A percentile compares a stretch with the other conserved stretches of the same genome.
phyloP scores from a whole-genome alignment of 148 eudicot species.

The Camellia lanceoleosa region DNA sequence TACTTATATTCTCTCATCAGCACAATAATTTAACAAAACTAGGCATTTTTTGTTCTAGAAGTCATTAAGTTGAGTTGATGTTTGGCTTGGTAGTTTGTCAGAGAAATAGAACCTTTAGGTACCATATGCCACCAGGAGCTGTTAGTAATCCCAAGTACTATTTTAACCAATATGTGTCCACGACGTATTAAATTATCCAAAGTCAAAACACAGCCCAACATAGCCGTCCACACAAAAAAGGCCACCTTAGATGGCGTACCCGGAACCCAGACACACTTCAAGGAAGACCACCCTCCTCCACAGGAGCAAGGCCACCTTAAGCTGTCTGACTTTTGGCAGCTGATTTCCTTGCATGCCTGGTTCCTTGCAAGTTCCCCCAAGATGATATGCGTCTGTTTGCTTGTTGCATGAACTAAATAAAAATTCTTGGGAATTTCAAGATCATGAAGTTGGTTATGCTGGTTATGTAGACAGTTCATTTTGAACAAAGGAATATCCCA shows the following conservation, averaged over 20 bases:
- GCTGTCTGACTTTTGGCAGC: not conserved
- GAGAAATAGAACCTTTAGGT: not conserved
- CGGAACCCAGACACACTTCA: too few relatives aligned
- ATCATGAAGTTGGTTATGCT: not conserved
- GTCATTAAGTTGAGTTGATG: not conserved
- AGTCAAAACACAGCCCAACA: too few relatives aligned
- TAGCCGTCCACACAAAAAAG: too few relatives aligned
- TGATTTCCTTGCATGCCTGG: not conserved
- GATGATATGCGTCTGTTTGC: not conserved
- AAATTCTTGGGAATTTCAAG: not conserved
- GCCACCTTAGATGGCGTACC: too few relatives aligned
- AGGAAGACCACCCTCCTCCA: too few relatives aligned
- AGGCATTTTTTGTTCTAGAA: not conserved
- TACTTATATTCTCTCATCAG: not conserved
- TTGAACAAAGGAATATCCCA: not conserved
- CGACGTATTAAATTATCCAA: too few relatives aligned
- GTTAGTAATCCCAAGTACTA: not conserved
- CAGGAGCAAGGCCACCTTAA: too few relatives aligned
- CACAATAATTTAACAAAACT: not conserved
- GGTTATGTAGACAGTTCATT: not conserved
- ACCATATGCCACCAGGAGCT: not conserved
- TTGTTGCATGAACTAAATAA: not conserved
- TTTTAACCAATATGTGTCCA: not conserved
- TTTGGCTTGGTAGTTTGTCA: not conserved
- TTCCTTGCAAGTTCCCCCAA: not conserved